Conservation (phyloP, 441 rosid genomes). For the Arabidopsis hybrid region DNA sequence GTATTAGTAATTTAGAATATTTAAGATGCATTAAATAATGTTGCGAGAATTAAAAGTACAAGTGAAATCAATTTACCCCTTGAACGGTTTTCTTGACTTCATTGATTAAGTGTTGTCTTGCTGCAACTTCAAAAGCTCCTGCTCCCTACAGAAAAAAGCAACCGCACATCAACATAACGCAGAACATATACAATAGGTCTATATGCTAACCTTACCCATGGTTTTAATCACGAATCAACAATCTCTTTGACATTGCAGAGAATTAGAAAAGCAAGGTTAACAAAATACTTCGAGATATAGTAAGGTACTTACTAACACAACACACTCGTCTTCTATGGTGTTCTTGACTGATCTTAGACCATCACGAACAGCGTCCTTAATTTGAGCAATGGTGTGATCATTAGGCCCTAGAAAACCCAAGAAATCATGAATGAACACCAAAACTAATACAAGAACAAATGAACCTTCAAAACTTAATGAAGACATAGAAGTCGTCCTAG, state of each 20-base stretch:
- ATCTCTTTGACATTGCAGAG: constrained; percentile 24
- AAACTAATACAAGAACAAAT: not conserved
- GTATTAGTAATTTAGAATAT: constrained; percentile 15
- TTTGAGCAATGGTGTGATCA: constrained; percentile 96
- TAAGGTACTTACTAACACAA: constrained; percentile 77
- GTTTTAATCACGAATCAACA: constrained; percentile 1
- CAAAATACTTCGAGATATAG: constrained; percentile 2
- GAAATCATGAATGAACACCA: constrained; percentile 11
- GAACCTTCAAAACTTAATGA: constrained; percentile 1
- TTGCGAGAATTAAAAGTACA: not conserved
- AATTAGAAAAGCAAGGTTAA: constrained; percentile 6
- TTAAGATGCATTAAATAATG: not conserved
- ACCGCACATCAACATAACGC: constrained; percentile 11
- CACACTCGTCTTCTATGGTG: constrained; percentile 91
- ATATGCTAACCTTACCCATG: not conserved
- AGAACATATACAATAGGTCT: not conserved
- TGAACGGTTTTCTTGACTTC: constrained; percentile 92
- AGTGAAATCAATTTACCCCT: constrained; percentile 66
- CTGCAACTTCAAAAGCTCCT: constrained; percentile 98
- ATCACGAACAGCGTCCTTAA: constrained; percentile 94
- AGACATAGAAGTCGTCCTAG: not conserved
- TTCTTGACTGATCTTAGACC: constrained; percentile 95
- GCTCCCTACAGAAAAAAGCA: constrained; percentile 72
- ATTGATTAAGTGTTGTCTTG: constrained; percentile 78
- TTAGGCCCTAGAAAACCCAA: constrained; percentile 67